Evolutionary conservation across 495 filamentous ascomycete species (phyloP).

Genomic region (Xylaria cubensis): DNA sequence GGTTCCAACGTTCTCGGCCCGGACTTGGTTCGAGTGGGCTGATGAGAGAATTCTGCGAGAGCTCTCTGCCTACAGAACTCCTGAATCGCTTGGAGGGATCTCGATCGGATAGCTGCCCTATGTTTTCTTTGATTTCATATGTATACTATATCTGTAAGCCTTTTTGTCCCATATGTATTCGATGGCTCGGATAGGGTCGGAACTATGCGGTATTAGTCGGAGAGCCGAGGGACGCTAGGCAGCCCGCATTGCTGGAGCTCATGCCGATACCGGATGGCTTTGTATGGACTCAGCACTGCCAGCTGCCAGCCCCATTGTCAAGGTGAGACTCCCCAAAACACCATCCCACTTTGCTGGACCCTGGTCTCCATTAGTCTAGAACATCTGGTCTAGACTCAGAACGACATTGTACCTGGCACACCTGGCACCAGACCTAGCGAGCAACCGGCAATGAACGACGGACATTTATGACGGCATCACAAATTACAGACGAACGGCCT

Average conservation of each 20-base stretch:
- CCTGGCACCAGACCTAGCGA: no score
- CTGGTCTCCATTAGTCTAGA: not conserved
- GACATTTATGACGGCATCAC: not conserved
- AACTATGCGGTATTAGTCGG: not conserved
- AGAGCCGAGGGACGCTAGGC: not conserved
- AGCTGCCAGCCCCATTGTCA: not conserved
- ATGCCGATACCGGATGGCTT: not conserved
- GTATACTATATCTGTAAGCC: not conserved
- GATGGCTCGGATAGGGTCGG: slow-evolving; percentile 18
- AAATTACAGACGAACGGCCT: not conserved
- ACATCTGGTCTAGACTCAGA: no score
- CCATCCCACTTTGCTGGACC: not conserved
- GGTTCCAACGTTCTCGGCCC: slow-evolving; percentile 5
- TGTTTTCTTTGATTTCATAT: not conserved
- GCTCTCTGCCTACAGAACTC: not conserved
- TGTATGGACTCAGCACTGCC: not conserved
- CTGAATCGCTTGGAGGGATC: not conserved
- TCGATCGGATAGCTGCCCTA: not conserved
- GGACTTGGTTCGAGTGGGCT: slow-evolving; percentile 9
- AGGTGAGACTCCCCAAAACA: not conserved
- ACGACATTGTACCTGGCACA: no score
- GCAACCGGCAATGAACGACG: not conserved
- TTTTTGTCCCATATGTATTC: not conserved
- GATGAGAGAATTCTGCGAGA: slow-evolving; percentile 23
- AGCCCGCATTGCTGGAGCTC: no score